These are phyloP conservation scores for Akanthomyces uredinophilus DNA, from an alignment of 2,329 filamentous ascomycete genomes.

Conservation along the genomic window DNA sequence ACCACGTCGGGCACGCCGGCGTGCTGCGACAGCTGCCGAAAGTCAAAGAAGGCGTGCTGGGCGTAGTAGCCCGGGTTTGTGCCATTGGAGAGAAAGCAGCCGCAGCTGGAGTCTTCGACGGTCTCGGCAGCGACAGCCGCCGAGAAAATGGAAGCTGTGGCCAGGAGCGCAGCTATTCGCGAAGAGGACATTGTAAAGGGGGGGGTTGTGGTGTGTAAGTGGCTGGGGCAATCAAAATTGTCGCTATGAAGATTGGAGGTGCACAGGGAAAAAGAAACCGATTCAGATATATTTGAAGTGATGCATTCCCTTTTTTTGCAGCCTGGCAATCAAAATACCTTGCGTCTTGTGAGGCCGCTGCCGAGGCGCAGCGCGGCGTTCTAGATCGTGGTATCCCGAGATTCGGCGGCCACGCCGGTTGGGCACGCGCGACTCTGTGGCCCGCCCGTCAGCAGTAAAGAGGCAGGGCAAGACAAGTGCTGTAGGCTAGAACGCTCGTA, in stretches of 20 bases:
- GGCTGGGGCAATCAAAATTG: neutral
- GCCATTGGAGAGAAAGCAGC: slow-evolving; percentile 45
- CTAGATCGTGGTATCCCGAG: neutral
- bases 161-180: neutral
- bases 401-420: neutral
- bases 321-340: neutral
- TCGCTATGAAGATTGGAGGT: neutral
- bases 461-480: neutral
- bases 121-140: neutral
- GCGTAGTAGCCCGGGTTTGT: slow-evolving; percentile 39
- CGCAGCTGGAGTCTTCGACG: slow-evolving; percentile 33
- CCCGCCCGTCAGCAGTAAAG: neutral
- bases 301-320: neutral
- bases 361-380: slow-evolving; percentile 6
- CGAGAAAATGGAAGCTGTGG: neutral
- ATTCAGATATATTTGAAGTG: neutral
- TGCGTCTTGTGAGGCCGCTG: neutral
- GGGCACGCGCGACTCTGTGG: neutral
- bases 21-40: slow-evolving; percentile 37
- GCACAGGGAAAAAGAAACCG: neutral
- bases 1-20: slow-evolving; percentile 31
- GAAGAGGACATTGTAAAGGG: neutral
- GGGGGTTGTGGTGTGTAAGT: neutral
- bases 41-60: slow-evolving; percentile 46
- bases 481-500: neutral